Evolutionary conservation across 106 monocot species (phyloP).

Genomic region (Xerophyta viscosa): DNA sequence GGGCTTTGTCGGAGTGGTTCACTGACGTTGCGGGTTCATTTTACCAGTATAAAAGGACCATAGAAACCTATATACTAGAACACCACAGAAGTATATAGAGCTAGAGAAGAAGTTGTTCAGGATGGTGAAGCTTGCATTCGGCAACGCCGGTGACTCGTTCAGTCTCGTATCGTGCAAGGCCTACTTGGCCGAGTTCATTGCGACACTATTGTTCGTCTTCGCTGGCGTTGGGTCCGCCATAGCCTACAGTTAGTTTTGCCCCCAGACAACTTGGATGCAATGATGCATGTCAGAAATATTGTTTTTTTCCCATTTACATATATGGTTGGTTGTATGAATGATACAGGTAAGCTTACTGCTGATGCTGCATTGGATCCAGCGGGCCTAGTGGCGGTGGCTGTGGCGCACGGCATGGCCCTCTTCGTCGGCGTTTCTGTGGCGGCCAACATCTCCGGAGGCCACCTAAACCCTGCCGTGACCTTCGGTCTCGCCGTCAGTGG

Average conservation of each 20-base stretch:
- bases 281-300: too few relatives aligned
- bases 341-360: conserved; percentile 43
- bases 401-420: conserved; percentile 55
- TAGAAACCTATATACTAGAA: background rate
- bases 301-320: too few relatives aligned
- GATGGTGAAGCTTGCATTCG: conserved; percentile 44
- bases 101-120: background rate
- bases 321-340: too few relatives aligned
- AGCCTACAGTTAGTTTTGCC: conserved; percentile 22
- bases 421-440: conserved; percentile 68
- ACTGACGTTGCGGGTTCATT: background rate
- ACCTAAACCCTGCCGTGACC: conserved; percentile 69
- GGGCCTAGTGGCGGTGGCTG: conserved; percentile 49
- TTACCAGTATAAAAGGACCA: background rate
- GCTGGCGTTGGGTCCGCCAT: conserved; percentile 57
- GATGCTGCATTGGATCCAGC: conserved; percentile 54
- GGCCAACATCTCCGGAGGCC: conserved; percentile 80
- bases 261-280: too few relatives aligned
- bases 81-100: background rate
- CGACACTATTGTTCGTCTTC: conserved; percentile 59
- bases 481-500: conserved; percentile 59
- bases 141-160: conserved; percentile 43
- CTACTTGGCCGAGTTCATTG: conserved; percentile 56
- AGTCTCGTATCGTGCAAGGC: conserved; percentile 36
- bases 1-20: conserved; percentile 2